Evolutionary conservation across 1,139 yeast species (phyloP).

Genomic region (Ogataea hybrid): DNA sequence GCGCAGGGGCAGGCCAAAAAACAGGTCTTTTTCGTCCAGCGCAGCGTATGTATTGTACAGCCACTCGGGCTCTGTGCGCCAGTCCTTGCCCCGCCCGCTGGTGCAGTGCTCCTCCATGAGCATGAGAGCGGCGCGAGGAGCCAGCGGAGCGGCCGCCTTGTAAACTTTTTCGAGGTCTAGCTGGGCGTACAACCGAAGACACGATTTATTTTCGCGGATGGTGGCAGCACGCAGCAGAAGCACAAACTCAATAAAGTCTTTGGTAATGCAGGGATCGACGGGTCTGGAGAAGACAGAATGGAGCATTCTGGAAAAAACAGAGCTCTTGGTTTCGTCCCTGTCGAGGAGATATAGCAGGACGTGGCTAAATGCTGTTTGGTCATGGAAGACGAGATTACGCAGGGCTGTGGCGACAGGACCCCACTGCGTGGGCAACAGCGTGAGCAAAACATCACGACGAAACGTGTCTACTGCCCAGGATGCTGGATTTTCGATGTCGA

Average conservation of each 20-base stretch:
- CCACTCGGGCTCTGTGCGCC: slow-evolving; percentile 22
- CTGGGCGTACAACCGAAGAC: slow-evolving; percentile 36
- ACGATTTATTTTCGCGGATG: slow-evolving; percentile 34
- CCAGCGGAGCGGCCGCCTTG: slow-evolving; percentile 38
- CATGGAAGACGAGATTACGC: not conserved
- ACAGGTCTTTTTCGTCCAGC: slow-evolving; percentile 59
- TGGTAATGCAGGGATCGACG: not conserved
- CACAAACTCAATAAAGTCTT: slow-evolving; percentile 39
- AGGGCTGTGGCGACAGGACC: not conserved
- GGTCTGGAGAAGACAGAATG: slow-evolving; percentile 19
- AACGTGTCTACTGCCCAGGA: not conserved
- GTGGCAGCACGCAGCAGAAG: slow-evolving; percentile 47
- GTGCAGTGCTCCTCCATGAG: slow-evolving; percentile 50
- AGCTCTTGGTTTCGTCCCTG: slow-evolving; percentile 16
- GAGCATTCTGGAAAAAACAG: slow-evolving; percentile 19
- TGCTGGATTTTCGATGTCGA: not conserved
- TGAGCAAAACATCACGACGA: not conserved
- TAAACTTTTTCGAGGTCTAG: slow-evolving; percentile 37
- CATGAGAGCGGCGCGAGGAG: slow-evolving; percentile 49
- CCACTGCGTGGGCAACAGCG: not conserved
- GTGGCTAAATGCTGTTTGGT: slow-evolving; percentile 22
- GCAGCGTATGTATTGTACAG: slow-evolving; percentile 44
- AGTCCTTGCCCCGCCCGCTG: slow-evolving; percentile 9
- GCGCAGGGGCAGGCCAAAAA: slow-evolving; percentile 59
- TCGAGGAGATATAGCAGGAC: slow-evolving; percentile 30